Evolutionary conservation across 2,329 filamentous ascomycete species (phyloP), one percentile per base, ranked within the genome.

Genomic region (Thielaviopsis punctulata): DNA sequence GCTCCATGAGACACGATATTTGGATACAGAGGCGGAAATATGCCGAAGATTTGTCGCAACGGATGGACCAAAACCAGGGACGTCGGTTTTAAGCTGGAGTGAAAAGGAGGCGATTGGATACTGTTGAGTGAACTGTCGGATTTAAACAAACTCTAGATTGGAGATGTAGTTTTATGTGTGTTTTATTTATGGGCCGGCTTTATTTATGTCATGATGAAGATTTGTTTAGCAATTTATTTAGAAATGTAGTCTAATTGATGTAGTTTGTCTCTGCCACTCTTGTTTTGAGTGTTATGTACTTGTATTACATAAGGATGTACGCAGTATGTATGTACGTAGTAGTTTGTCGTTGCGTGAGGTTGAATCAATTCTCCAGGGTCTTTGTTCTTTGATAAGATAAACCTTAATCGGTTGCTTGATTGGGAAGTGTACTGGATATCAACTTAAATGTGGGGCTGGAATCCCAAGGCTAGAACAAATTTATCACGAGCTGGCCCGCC

Each of bases 371-470:
- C n/a, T n/a, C n/a, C n/a, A 41, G 36, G 36, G 36, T 41, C 30
- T 52, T 22, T 36, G 18, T 22, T 39, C 24, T n/a, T 36, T 44
- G 52, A 51, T 54, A 48, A 51, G 52, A 54, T 54, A 54, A 51
- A 45, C 24, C n/a, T 19, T 23, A 39, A 33, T 23, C 18, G 15
- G n/a, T 19, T 39, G 8, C 21, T 39, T 24, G 39, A 10, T 46
- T 47, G 10, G 43, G 12, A 45, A 18, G 7, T 7, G 19, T 4
- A n/a, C 19, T 41, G 12, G n/a, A 36, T 15, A 15, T 7, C n/a
- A 15, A 41, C 45, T 23, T 23, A 45, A 51, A 46, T 25, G 45
- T 43, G 50, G 30, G 7, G 27, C 12, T 23, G 36, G 8, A 30
- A 46, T 36, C 25, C 50, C 45, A 21, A 48, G 44, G 50, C 50